Percentiles rank a stretch among this genome's conserved stretches.
These are phyloP conservation scores for Colletotrichum theobromicola DNA, from an alignment of 2,329 filamentous ascomycete genomes.

Conservation along the genomic window DNA sequence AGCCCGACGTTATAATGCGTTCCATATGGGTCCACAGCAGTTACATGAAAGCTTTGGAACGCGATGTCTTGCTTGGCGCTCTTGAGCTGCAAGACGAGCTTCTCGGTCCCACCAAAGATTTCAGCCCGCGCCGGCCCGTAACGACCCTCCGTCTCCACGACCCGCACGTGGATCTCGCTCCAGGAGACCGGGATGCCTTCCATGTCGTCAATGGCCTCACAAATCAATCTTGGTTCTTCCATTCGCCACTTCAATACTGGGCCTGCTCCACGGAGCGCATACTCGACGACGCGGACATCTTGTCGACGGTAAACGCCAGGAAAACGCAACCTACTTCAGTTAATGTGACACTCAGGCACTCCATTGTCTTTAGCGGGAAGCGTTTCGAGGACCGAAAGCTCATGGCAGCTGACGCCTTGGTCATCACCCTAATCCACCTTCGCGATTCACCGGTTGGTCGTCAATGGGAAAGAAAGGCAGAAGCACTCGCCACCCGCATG, in stretches of 20 bases:
- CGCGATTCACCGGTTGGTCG: slow-evolving; percentile 67
- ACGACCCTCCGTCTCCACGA: slow-evolving; percentile 29
- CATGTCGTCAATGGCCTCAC: slow-evolving; percentile 66
- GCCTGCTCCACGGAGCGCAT: slow-evolving; percentile 67
- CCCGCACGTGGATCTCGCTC: slow-evolving; percentile 41
- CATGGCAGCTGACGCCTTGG: slow-evolving; percentile 76
- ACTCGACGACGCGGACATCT: slow-evolving; percentile 63
- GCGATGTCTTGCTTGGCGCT: slow-evolving; percentile 68
- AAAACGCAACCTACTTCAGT: slow-evolving; percentile 68
- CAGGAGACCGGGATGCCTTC: slow-evolving; percentile 55
- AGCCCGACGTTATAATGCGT: slow-evolving; percentile 79
- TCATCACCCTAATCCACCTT: slow-evolving; percentile 77
- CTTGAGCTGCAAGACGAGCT: slow-evolving; percentile 74
- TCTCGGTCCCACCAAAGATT: slow-evolving; percentile 64
- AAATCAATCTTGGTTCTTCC: slow-evolving; percentile 75
- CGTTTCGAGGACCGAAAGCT: slow-evolving; percentile 71
- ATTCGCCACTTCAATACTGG: slow-evolving; percentile 86
- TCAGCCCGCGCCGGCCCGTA: slow-evolving; percentile 46
- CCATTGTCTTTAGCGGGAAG: slow-evolving; percentile 84
- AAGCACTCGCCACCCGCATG: slow-evolving; percentile 53
- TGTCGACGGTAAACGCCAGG: slow-evolving; percentile 72
- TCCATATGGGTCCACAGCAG: slow-evolving; percentile 83
- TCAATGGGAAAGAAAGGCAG: slow-evolving; percentile 68
- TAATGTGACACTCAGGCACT: slow-evolving; percentile 77
- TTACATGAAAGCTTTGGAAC: slow-evolving; percentile 78